phyloP scores from a whole-genome alignment of 1,139 yeast genomes.

The Zygotorulaspora mrakii region DNA sequence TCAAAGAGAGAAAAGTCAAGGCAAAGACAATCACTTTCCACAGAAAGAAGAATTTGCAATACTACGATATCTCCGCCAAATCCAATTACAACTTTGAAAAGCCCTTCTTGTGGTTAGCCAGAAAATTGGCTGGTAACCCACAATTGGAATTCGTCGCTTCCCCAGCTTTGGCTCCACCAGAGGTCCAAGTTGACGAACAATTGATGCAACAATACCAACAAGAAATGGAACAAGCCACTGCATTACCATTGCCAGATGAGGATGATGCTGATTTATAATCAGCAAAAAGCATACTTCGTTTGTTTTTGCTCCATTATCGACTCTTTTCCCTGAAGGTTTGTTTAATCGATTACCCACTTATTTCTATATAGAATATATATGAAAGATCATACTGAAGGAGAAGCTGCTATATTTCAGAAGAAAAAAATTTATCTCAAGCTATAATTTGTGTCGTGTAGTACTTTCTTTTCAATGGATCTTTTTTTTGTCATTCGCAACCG shows the following conservation, averaged over 20 bases:
- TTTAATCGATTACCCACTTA: constrained; percentile 1
- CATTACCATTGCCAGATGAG: constrained; percentile 99
- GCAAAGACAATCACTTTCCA: constrained; percentile 99
- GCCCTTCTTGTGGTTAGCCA: constrained; percentile 99
- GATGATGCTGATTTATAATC: constrained; percentile 95
- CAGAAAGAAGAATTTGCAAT: constrained; percentile 99
- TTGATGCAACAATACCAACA: constrained; percentile 98
- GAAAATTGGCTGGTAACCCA: constrained; percentile 98
- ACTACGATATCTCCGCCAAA: constrained; percentile 99
- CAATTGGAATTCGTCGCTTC: constrained; percentile 98
- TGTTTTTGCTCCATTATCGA: constrained; percentile 6
- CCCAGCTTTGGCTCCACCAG: constrained; percentile 99
- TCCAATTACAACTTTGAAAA: constrained; percentile 99
- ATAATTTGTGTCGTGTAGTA: background rate
- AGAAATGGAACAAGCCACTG: constrained; percentile 99
- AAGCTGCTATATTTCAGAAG: background rate
- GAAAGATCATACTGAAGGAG: constrained; percentile 1
- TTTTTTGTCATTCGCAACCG: too few relatives aligned
- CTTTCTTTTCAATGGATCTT: background rate
- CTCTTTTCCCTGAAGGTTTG: constrained; percentile 2
- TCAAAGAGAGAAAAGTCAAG: constrained; percentile 99
- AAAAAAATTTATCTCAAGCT: background rate
- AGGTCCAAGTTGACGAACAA: constrained; percentile 93
- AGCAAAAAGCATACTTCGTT: too few relatives aligned
- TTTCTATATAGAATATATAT: constrained; percentile 5